Evolutionary conservation across 2,329 filamentous ascomycete species (phyloP).

Genomic region (Metarhizium humberi): DNA sequence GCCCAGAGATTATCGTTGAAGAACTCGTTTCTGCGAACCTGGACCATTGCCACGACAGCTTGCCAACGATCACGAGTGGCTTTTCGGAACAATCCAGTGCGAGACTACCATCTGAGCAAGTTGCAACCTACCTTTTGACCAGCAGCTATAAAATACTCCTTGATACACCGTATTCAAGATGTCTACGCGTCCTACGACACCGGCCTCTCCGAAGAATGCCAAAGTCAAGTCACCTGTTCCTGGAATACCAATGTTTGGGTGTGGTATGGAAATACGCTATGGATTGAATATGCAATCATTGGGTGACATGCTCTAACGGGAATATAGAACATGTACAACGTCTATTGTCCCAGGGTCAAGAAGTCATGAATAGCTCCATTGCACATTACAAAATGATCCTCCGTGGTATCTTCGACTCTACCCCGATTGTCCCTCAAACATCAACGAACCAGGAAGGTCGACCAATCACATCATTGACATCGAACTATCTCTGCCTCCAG

Average conservation of each 20-base stretch:
- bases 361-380: constrained; percentile 59
- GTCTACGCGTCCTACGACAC: constrained; percentile 38
- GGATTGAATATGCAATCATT: constrained; percentile 9
- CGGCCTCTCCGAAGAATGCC: constrained; percentile 45
- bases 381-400: constrained; percentile 65
- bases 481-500: constrained; percentile 65
- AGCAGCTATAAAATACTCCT: background rate
- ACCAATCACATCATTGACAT: constrained; percentile 51
- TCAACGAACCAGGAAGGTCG: constrained; percentile 48
- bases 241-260: constrained; percentile 53
- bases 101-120: background rate
- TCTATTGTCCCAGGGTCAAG: constrained; percentile 51
- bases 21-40: background rate
- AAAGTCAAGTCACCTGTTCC: constrained; percentile 51
- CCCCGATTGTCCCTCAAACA: constrained; percentile 55
- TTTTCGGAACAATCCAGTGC: background rate
- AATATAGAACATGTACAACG: constrained; percentile 61
- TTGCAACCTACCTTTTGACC: background rate
- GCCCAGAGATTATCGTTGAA: background rate
- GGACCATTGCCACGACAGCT: background rate
- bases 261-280: constrained; percentile 36
- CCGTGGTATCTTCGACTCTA: constrained; percentile 59
- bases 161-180: constrained; percentile 19
- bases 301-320: background rate
- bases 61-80: background rate